Base-by-base conservation (phyloP, 2,329 filamentous ascomycete species). In the Aureobasidium vineae region DNA sequence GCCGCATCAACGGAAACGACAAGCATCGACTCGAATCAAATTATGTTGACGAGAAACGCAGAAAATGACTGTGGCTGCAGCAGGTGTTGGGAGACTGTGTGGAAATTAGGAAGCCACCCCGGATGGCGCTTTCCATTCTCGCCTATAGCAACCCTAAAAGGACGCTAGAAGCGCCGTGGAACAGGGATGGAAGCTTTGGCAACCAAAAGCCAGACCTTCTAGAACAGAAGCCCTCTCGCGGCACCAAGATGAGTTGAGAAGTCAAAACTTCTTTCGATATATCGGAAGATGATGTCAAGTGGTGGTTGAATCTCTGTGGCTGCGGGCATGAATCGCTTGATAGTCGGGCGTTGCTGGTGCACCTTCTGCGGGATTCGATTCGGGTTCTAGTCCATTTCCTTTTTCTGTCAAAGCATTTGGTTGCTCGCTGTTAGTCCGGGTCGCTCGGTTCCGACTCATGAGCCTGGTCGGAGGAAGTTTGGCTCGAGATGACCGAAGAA, bases 211-310 rank as follows among this genome's bases (percentile, higher is more conserved):
- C 41, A 41, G 16, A 15, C n/a, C 23, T 54, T 54, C 49, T 45
- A 54, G 45, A 63, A 38, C 33, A 63, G 23, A 41, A 41, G 59
- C 38, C 38, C 26, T 19, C 19, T 26, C 11, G 13, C 61, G 26
- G 49, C 38, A 36, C 36, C 61, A 38, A 53, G 33, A 64, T 64
- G 59, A 63, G 33, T 10, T 54, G 49, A 45, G 38, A 54, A 64
- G 61, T 38, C 1, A 53, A 64, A 49, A 53, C 19, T 33, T 26
- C 49, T 43, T 52, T 54, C 61, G 61, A 54, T 54, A 45, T 64
- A 64, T 64, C 54, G 61, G 49, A 54, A 15, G 10, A 19, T 53
- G 47, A 64, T 64, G 61, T 64, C 61, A 64, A 53, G 23, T 61
- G n/a, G 38, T 54, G 23, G 33, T 50, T 31, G 45, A 16, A 21